Evolutionary conservation across 2,329 filamentous ascomycete genomes (phyloP), one percentile per base, ranked within the genome.

Genomic region (Herpotrichia juniperi): DNA sequence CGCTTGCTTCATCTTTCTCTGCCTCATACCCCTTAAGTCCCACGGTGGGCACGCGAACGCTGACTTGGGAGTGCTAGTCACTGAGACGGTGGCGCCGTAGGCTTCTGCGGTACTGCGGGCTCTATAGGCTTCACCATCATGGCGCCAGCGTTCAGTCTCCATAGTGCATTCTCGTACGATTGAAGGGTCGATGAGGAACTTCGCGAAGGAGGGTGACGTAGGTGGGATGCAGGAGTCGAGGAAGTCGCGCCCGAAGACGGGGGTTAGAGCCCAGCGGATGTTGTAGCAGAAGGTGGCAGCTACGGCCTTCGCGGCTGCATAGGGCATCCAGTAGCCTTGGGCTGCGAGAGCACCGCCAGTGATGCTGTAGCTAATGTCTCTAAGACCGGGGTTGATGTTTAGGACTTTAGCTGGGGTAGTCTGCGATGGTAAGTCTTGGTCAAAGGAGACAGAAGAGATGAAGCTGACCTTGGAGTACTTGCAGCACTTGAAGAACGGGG

Each of bases 261-360:
- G 94, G 8, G 94, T 94, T 48, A 99, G 78, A 0, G 90, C 93
- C 51, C 87, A 87, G 12, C 93, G 87, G 56, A 99, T 96, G 30
- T 83, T 78, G 71, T 87, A 86, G 76, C 93, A 97, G 72, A 97
- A 97, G 1, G 90, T 97, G 3, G 90, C 84, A 65, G 93, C 96
- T 46, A 99, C 79, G 10, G 91, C 92, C 74, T 84, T 89, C 42
- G 94, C 94, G 61, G 92, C 96, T 32, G 85, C 78, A 65, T 87
- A 97, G 2, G 93, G 93, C 84, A 97, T 91, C 94, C 94, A 99
- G 74, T 97, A 99, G 28, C 94, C 92, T 96, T 99, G 94, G 46
- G 93, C 93, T 54, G 86, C 86, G 51, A 97, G 87, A 25, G 92
- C 87, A 6, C 94, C 94, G 22, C 94, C 94, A 0, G 94, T 99